Evolutionary conservation across 768 basidiomycete genomes (phyloP).

Genomic region (Boletus reticuloceps): DNA sequence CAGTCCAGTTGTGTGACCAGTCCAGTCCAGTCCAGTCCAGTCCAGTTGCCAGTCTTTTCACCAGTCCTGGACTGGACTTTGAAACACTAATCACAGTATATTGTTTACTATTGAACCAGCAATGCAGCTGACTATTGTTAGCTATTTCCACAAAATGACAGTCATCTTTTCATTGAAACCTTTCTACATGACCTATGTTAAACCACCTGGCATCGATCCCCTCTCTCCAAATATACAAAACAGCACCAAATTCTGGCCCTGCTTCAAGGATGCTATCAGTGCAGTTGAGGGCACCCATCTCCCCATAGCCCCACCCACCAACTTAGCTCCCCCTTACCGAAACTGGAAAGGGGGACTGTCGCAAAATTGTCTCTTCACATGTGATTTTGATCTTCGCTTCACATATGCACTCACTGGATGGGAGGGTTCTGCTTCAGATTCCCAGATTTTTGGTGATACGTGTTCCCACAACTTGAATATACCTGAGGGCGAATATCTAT

Average conservation of each 20-base stretch:
- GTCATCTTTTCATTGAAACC: too few species aligned
- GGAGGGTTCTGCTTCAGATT: constrained; percentile 40
- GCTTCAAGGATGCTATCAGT: background rate
- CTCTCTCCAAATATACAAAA: background rate
- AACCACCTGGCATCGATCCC: too few species aligned
- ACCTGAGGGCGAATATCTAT: too few species aligned
- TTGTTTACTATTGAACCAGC: background rate
- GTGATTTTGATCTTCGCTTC: constrained; percentile 34
- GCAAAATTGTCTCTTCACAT: constrained; percentile 38
- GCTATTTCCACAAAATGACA: too few species aligned
- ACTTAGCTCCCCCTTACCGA: background rate
- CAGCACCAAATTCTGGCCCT: background rate
- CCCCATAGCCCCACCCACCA: background rate
- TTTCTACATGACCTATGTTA: too few species aligned
- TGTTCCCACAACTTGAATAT: constrained; percentile 27
- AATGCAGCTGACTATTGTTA: background rate
- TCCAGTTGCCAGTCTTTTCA: too few species aligned
- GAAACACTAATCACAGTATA: background rate
- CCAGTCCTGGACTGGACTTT: too few species aligned
- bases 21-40: too few species aligned
- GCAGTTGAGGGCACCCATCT: background rate
- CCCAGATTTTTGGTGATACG: constrained; percentile 15
- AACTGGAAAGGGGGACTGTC: constrained; percentile 30
- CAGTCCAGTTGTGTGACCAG: too few species aligned
- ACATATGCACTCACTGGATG: constrained; percentile 38